Conservation (phyloP, 1,284 basidiomycete genomes). For the Abortiporus biennis region DNA sequence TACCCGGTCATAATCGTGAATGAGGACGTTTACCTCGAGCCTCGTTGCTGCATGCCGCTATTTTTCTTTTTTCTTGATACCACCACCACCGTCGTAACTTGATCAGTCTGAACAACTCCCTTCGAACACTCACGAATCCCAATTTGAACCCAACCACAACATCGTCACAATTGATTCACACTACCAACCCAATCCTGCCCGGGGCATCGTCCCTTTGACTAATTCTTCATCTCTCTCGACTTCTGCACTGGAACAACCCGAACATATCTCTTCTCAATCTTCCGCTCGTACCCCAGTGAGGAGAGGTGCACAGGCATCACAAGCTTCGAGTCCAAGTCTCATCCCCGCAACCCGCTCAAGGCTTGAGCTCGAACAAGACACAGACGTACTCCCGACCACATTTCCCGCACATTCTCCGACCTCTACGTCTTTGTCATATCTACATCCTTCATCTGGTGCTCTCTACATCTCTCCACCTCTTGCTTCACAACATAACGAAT, state of each 20-base stretch:
- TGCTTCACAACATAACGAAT: conserved; percentile 14
- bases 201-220: conserved; percentile 47
- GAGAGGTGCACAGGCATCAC: conserved; percentile 18
- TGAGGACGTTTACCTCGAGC: conserved; percentile 2
- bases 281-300: conserved; percentile 14
- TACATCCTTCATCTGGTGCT: conserved; percentile 19
- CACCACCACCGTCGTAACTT: conserved; percentile 13
- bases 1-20: conserved; percentile 2
- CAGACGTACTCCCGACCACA: conserved; percentile 22
- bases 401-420: conserved; percentile 19
- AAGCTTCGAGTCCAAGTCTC: conserved; percentile 29
- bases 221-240: conserved; percentile 30
- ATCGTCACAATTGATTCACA: conserved; percentile 67
- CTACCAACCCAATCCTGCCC: conserved; percentile 46
- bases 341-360: conserved; percentile 59
- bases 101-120: background rate
- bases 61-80: conserved; percentile 15
- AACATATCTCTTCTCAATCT: conserved; percentile 17
- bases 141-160: too few species aligned
- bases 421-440: conserved; percentile 19
- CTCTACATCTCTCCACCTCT: conserved; percentile 13
- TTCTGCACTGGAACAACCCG: conserved; percentile 40
- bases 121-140: too few species aligned
- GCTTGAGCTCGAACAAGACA: conserved; percentile 52
- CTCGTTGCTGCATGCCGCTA: conserved; percentile 11